These are phyloP conservation scores for Besnoitia besnoiti DNA, from an alignment of 169 alveolate species.

Conservation along the genomic window DNA sequence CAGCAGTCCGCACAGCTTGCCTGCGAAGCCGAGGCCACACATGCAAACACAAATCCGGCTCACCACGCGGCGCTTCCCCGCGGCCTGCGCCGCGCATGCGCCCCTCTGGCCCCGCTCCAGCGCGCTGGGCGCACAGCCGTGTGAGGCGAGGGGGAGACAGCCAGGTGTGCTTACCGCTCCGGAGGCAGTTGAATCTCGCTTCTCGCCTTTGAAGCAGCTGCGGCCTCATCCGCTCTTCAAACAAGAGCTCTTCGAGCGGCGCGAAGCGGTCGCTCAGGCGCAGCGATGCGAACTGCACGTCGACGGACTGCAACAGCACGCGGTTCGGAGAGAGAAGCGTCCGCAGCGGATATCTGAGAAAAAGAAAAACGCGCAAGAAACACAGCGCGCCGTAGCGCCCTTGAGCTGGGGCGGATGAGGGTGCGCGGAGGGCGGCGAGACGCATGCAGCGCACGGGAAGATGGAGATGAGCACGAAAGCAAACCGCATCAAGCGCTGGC, in stretches of 20 bases:
- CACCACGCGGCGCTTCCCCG: not conserved
- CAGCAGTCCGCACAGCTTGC: conserved; percentile 49
- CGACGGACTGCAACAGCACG: conserved; percentile 61
- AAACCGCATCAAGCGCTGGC: no score
- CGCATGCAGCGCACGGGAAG: no score
- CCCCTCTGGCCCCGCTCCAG: no score
- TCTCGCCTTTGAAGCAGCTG: conserved; percentile 49
- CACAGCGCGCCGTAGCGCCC: no score
- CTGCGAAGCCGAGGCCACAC: not conserved
- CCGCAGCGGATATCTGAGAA: conserved; percentile 41
- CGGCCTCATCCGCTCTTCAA: conserved; percentile 41
- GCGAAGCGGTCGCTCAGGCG: conserved; percentile 31
- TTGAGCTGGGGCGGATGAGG: no score
- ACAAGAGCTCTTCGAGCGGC: conserved; percentile 44
- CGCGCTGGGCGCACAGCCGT: no score
- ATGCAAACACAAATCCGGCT: not conserved
- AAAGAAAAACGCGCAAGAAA: not conserved
- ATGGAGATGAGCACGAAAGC: no score
- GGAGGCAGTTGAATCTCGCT: conserved; percentile 33
- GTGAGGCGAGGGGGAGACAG: no score
- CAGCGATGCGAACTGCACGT: conserved; percentile 10
- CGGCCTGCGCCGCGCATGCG: no score
- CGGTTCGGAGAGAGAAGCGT: conserved; percentile 46
- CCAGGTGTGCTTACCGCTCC: conserved; percentile 8
- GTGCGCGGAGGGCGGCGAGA: no score